phyloP scores from a whole-genome alignment of 257 asterid genomes.

The Ophiorrhiza pumila region DNA sequence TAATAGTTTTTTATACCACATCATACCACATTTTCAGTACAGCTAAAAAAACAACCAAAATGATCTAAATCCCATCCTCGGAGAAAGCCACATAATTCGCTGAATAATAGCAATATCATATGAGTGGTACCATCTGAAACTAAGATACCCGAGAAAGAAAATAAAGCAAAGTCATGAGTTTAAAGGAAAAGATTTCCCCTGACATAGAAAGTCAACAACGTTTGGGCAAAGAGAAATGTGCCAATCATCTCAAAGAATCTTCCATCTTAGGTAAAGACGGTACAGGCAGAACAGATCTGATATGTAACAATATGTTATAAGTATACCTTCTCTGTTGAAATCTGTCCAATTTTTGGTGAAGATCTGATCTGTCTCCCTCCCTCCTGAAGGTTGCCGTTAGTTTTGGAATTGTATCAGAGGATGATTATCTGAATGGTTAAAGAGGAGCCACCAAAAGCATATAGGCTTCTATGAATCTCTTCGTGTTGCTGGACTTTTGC shows the following conservation, averaged over 20 bases:
- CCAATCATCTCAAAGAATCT: not conserved
- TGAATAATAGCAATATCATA: not conserved
- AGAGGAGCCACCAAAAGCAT: no score
- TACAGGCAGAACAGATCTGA: not conserved
- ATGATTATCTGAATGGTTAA: no score
- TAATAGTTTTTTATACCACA: not conserved
- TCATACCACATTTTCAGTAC: not conserved
- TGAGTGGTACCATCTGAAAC: not conserved
- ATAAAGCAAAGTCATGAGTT: not conserved
- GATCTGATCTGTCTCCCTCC: no score
- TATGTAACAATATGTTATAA: no score
- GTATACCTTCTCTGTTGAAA: no score
- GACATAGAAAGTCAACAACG: not conserved
- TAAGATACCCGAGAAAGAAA: not conserved
- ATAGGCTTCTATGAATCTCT: no score
- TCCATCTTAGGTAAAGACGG: not conserved
- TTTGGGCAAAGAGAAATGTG: not conserved
- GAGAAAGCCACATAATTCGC: not conserved
- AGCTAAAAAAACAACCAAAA: not conserved
- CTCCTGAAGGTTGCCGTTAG: no score
- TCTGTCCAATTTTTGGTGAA: no score
- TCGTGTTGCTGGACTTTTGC: constrained; percentile 76
- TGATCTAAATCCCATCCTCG: not conserved
- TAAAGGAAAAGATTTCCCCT: not conserved
- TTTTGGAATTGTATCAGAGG: no score